Percentiles rank a stretch among this genome's conserved stretches.
phyloP scores from a whole-genome alignment of 2,329 filamentous ascomycete species.

The Septoria linicola region DNA sequence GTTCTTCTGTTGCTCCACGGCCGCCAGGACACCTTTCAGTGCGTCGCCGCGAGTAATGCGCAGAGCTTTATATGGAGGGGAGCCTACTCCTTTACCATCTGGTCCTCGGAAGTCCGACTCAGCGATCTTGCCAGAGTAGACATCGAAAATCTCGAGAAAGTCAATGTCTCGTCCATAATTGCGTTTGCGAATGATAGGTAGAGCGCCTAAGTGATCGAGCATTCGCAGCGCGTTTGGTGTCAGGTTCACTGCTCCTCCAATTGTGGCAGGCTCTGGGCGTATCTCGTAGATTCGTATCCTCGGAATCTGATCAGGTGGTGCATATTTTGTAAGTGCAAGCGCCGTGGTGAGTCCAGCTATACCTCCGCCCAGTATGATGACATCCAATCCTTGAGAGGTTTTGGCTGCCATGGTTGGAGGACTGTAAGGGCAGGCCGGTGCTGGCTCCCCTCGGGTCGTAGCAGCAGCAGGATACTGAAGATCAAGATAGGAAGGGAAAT shows the following conservation, averaged over 20 bases:
- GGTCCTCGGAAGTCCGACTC: conserved; percentile 45
- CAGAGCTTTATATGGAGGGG: conserved; percentile 46
- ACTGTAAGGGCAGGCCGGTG: not conserved
- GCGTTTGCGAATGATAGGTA: conserved; percentile 40
- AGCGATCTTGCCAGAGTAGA: conserved; percentile 46
- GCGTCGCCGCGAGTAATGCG: conserved; percentile 47
- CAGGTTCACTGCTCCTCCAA: conserved; percentile 50
- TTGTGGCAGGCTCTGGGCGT: conserved; percentile 46
- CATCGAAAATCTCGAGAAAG: conserved; percentile 48
- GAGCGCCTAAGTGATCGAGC: conserved; percentile 39
- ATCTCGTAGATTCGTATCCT: conserved; percentile 52
- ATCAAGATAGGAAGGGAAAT: too few relatives aligned
- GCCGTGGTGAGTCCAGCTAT: conserved; percentile 54
- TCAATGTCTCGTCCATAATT: conserved; percentile 45
- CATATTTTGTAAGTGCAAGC: conserved; percentile 48
- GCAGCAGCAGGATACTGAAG: too few relatives aligned
- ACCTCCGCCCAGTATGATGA: conserved; percentile 54
- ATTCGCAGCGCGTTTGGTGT: conserved; percentile 48
- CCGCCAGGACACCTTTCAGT: conserved; percentile 45
- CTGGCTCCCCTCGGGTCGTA: too few relatives aligned
- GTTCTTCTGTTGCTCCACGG: conserved; percentile 43
- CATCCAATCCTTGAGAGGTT: conserved; percentile 36
- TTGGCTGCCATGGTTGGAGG: conserved; percentile 30
- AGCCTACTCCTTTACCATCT: conserved; percentile 46
- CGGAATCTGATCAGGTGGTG: conserved; percentile 38